A percentile compares a stretch with the other conserved stretches of the same genome.
Evolutionary conservation across 2,329 filamentous ascomycete species (phyloP).

Genomic region (Fusarium sp.): DNA sequence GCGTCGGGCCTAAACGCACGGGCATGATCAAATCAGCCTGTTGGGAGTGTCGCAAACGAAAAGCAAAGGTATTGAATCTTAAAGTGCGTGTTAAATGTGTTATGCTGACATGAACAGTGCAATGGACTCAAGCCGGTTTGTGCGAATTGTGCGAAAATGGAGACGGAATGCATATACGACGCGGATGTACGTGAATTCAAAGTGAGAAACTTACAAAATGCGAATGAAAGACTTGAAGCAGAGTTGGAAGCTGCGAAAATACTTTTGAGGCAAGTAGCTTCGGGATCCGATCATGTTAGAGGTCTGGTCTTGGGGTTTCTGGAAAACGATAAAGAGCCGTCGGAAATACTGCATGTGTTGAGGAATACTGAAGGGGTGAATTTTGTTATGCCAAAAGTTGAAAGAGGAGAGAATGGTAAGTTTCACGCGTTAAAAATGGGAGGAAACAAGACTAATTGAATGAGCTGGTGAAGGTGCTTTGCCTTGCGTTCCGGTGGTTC

Average conservation of each 20-base stretch:
- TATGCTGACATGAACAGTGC: neutral
- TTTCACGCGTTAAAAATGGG: fast-evolving
- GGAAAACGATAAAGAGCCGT: neutral
- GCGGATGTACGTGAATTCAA: neutral
- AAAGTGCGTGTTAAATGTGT: no score
- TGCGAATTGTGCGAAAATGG: neutral
- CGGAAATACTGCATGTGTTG: neutral
- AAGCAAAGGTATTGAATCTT: neutral
- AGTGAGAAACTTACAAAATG: neutral
- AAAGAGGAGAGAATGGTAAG: neutral
- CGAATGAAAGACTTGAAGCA: neutral
- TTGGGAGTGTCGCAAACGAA: slow-evolving; percentile 9
- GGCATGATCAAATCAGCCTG: slow-evolving; percentile 4
- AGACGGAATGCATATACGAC: slow-evolving; percentile 7
- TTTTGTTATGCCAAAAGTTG: fast-evolving
- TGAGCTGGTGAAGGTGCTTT: neutral
- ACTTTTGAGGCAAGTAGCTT: neutral
- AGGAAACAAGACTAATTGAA: neutral
- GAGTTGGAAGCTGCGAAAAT: neutral
- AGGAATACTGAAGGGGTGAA: neutral
- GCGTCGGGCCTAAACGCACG: neutral
- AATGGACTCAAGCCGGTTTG: slow-evolving; percentile 10
- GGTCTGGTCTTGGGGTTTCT: neutral
- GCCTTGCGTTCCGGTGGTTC: neutral
- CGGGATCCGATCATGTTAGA: neutral